A percentile compares a stretch with the other conserved stretches of the same genome.
Conservation (phyloP, 495 filamentous ascomycete genomes). For the Hyaloscypha finlandica region DNA sequence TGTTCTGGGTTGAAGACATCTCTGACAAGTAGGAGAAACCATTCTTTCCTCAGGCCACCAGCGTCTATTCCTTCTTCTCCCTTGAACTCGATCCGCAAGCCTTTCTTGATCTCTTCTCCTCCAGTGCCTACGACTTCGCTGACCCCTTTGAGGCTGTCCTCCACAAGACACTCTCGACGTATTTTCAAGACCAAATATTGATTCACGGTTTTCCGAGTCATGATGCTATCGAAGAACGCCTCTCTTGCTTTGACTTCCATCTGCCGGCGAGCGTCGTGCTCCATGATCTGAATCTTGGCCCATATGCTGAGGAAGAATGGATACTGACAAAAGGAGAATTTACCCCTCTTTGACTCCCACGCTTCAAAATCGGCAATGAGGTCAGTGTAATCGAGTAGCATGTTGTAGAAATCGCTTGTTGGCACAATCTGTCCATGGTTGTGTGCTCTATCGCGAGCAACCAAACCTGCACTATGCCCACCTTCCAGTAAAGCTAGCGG, state of each 20-base stretch:
- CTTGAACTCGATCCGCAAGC: slow-evolving; percentile 79
- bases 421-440: slow-evolving; percentile 67
- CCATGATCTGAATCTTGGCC: slow-evolving; percentile 90
- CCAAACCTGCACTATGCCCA: slow-evolving; percentile 33
- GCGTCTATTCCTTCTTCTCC: slow-evolving; percentile 94
- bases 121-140: slow-evolving; percentile 85
- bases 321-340: slow-evolving; percentile 92
- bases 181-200: slow-evolving; percentile 82
- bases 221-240: slow-evolving; percentile 88
- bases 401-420: slow-evolving; percentile 86
- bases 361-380: slow-evolving; percentile 85
- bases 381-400: slow-evolving; percentile 80
- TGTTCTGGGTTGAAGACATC: slow-evolving; percentile 93
- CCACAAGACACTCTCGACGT: slow-evolving; percentile 84
- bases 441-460: slow-evolving; percentile 41
- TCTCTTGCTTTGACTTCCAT: slow-evolving; percentile 90
- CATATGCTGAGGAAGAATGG: slow-evolving; percentile 93
- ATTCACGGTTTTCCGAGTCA: slow-evolving; percentile 70
- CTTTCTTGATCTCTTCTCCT: slow-evolving; percentile 91
- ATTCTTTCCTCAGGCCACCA: slow-evolving; percentile 90
- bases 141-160: slow-evolving; percentile 84
- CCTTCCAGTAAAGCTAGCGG: slow-evolving; percentile 1
- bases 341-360: slow-evolving; percentile 76
- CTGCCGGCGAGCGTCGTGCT: slow-evolving; percentile 86
- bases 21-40: slow-evolving; percentile 89